Evolutionary conservation across 108 stramenopile genomes (phyloP), one percentile per base, ranked within the genome.

Genomic region (Cyclotella kingstonii): DNA sequence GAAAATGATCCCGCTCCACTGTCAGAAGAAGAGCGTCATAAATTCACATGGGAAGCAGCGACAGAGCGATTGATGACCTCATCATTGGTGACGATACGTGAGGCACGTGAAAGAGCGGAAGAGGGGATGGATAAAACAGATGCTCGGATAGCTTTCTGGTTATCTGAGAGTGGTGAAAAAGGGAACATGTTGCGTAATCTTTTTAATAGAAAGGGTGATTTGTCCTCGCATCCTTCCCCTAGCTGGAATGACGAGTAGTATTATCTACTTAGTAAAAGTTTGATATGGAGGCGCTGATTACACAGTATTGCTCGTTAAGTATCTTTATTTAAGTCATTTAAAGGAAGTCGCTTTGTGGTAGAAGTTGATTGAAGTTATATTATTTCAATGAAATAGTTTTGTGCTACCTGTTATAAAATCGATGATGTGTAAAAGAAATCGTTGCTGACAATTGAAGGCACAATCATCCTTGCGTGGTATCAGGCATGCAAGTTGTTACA

Each of bases 31-130:
- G 76, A 85, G 21, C 59, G 70, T 14, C 51, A 70, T 23, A 64
- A 66, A 22, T 72, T 98, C 30, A 86, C 93, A 1, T 98, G 97
- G 97, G 90, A 93, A 66, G 97, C 93, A 44, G 97, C 97, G 1
- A 96, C 89, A n/a, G 84, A 89, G 12, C 87, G 96, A 0, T 63
- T 97, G 19, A 81, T 80, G 40, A 63, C 81, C 11, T 76, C 90
- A 14, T 72, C 82, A 2, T 33, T 47, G 9, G 73, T 91, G 34
- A 78, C 85, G 22, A 56, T 73, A 17, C 63, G 52, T 10, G 77
- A 88, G 64, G 85, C 83, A 27, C 39, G 76, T 8, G 73, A 79
- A 9, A 51, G 79, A 43, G 61, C 79, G 5, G 61, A 79, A 30
- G 54, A 62, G 5, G 84, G 79, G 17, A 66, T 67, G 43, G 80